Evolutionary conservation across 345 rosid species (phyloP).

Genomic region (Euphorbia lathyris): DNA sequence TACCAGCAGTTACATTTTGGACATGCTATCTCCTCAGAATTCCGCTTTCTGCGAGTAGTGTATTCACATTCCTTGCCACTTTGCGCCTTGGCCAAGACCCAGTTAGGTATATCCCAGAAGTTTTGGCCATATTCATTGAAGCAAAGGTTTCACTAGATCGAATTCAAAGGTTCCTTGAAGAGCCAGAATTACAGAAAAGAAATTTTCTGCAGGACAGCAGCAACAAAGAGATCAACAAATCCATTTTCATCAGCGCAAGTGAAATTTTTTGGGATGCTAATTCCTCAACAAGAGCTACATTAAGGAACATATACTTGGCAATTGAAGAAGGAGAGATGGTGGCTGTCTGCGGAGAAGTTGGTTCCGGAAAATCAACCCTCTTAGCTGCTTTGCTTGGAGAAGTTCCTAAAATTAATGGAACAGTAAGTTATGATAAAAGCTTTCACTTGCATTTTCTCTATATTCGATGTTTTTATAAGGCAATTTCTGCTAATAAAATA

Average conservation of each 20-base stretch:
- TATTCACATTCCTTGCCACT: slow-evolving; percentile 29
- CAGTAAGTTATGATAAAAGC: slow-evolving; percentile 24
- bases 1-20: too few species aligned
- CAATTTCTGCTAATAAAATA: neutral
- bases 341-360: slow-evolving; percentile 64
- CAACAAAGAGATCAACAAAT: slow-evolving; percentile 12
- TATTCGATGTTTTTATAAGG: neutral
- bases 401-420: slow-evolving; percentile 46
- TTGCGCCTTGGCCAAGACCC: slow-evolving; percentile 47
- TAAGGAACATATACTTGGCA: slow-evolving; percentile 34
- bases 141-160: slow-evolving; percentile 47
- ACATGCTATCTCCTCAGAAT: too few species aligned
- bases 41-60: too few species aligned
- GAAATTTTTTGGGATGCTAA: slow-evolving; percentile 1
- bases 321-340: slow-evolving; percentile 39
- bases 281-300: slow-evolving; percentile 26
- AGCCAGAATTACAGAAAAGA: slow-evolving; percentile 35
- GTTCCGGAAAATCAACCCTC: slow-evolving; percentile 63
- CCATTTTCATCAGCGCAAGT: slow-evolving; percentile 26
- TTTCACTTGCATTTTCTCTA: too few species aligned
- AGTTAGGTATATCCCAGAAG: slow-evolving; percentile 44
- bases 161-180: slow-evolving; percentile 11
- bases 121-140: slow-evolving; percentile 36
- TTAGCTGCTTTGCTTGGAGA: slow-evolving; percentile 56
- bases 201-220: slow-evolving; percentile 17